Evolutionary conservation across 306 rosid species (phyloP), one percentile per base, ranked within the genome.

Genomic region (Cucurbita ficifolia): DNA sequence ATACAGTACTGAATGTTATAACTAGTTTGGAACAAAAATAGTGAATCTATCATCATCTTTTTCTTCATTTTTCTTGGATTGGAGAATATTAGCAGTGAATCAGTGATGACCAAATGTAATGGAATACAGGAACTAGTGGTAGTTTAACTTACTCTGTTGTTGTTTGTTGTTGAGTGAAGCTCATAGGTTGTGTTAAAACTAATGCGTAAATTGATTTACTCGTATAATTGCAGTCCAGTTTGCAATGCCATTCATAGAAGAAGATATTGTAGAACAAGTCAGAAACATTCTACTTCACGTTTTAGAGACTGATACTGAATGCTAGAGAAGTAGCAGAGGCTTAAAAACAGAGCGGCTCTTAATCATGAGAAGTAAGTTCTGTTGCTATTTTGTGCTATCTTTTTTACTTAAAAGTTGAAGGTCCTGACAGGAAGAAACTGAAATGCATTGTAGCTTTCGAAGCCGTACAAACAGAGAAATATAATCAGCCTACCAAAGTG

Each of bases 221-320:
- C 17, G 38, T 55, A 1, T 59, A 68, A 22, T 73, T 60, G 69
- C 96, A 93, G 96, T 82, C 51, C 86, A 86, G 73, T 93, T 88
- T 61, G 86, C 80, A 71, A 86, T 87, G 38, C 78, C 88, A 0
- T 87, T 76, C 77, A 77, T 84, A 79, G 96, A 88, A 79, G 87
- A 84, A 72, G 90, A 87, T 53, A 79, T 86, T 74, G 61, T 81
- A 36, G 80, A 81, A 60, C 80, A 71, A 50, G 92, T 84, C 65
- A 77, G 61, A 10, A 75, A 56, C 76, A 88, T 92, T 79, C 91
- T 92, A 45, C 82, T 77, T 76, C 96, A 87, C 74, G 90, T 90
- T 24, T 84, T 92, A 54, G 72, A 76, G 75, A 79, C 85, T 79
- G 79, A 78, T 69, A 79, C 85, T 79, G 79, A 78, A 69, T 81